phyloP scores from a whole-genome alignment of 495 filamentous ascomycete species.

The Clavariopsis aquatica region DNA sequence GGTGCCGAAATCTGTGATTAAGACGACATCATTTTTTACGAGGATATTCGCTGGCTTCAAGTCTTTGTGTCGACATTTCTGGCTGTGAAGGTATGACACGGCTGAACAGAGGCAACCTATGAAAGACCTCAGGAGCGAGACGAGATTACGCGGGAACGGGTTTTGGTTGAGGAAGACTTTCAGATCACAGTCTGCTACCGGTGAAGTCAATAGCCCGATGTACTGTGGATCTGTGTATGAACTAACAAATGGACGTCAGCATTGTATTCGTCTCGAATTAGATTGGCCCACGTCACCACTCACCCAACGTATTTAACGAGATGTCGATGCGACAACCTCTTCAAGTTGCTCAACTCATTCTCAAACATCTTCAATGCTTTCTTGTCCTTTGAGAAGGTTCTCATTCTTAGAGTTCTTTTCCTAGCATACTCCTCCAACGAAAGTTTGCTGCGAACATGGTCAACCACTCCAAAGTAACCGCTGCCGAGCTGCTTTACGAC shows the following conservation, averaged over 20 bases:
- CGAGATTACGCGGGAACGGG: background rate
- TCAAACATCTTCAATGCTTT: conserved; percentile 16
- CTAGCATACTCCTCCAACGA: conserved; percentile 33
- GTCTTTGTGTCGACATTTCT: conserved; percentile 46
- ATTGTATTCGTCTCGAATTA: no score
- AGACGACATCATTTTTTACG: conserved; percentile 41
- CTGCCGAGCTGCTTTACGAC: conserved; percentile 2
- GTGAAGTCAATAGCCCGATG: conserved; percentile 43
- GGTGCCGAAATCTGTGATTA: conserved; percentile 50
- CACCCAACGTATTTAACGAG: conserved; percentile 31
- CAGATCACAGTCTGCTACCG: conserved; percentile 43
- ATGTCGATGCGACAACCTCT: conserved; percentile 25
- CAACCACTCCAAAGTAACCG: conserved; percentile 20
- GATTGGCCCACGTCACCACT: no score
- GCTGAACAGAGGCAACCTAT: conserved; percentile 48
- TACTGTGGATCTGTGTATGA: conserved; percentile 38
- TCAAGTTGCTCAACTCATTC: conserved; percentile 25
- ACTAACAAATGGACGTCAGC: no score
- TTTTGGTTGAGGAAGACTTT: background rate
- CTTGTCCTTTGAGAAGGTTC: conserved; percentile 15
- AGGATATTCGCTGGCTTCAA: conserved; percentile 52
- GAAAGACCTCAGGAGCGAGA: conserved; percentile 34
- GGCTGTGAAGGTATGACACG: conserved; percentile 46
- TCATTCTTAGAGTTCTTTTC: conserved; percentile 22
- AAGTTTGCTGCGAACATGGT: conserved; percentile 21